phyloP scores from a whole-genome alignment of 371 early-diverging fungal genomes.

The Circinella umbellata region DNA sequence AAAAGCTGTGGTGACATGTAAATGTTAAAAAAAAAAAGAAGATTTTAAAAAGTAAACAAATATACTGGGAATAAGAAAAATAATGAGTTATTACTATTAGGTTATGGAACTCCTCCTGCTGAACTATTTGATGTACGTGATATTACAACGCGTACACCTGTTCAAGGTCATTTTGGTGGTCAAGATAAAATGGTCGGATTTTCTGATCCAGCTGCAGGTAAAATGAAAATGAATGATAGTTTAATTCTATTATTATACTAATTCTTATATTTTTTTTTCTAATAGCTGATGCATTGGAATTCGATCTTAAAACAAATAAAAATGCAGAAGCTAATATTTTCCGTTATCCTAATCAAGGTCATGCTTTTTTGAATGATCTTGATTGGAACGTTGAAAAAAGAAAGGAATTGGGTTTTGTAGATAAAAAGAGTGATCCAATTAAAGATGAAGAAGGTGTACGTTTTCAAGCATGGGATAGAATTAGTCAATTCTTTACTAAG shows the following conservation, averaged over 20 bases:
- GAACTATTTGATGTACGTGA: constrained; percentile 43
- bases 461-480: constrained; percentile 49
- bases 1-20: constrained; percentile 48
- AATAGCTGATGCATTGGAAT: constrained; percentile 34
- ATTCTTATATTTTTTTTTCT: neutral
- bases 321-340: constrained; percentile 39
- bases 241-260: too few species aligned
- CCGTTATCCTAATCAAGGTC: constrained; percentile 48
- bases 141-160: constrained; percentile 47
- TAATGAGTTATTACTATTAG: too few species aligned
- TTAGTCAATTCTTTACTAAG: constrained; percentile 45
- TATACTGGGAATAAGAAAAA: too few species aligned
- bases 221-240: neutral
- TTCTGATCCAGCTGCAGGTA: constrained; percentile 47
- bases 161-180: constrained; percentile 60
- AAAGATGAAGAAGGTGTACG: constrained; percentile 35
- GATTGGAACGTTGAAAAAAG: constrained; percentile 41
- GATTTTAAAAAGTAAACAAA: too few species aligned
- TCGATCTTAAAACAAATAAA: constrained; percentile 21
- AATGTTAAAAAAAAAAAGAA: too few species aligned
- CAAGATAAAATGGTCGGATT: constrained; percentile 49
- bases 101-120: constrained; percentile 55
- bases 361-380: constrained; percentile 61
- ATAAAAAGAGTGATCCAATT: constrained; percentile 32
- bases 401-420: constrained; percentile 46